Base-by-base conservation (phyloP, 2,329 filamentous ascomycete species). In the Dothiorella sarmentorum region DNA sequence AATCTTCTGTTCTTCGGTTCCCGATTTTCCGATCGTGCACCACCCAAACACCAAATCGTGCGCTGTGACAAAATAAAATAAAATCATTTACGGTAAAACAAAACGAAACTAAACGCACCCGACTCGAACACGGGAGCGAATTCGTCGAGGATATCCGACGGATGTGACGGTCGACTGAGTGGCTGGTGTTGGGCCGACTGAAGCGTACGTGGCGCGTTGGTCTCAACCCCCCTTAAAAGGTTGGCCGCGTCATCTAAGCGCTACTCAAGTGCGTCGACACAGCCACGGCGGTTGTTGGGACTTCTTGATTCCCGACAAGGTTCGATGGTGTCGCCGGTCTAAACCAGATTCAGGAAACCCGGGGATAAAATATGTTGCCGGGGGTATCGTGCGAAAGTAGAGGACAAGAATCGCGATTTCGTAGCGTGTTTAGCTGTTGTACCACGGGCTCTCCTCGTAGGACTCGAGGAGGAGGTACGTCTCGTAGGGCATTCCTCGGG, bases 381-480 rank as follows among this genome's bases (percentile, higher is more conserved):
- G 40, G 35, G 49, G 49, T 38, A 40, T 40, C 22, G 49, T 40
- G 49, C 49, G 49, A 40, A 53, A 24, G 24, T 17, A 27, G 15
- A 53, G 5, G 35, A 17, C 3, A 53, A 53, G 40, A 27, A 40
- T 18, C 33, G 49, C 33, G 13, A 38, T 4, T 13, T 40, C 31
- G 22, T 44, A n/a, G 17, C 33, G 15, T 9, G 44, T 43, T 58
- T 47, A 58, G 44, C 45, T 52, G 38, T 59, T 44, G 57, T 59
- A 59, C 57, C 57, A 59, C 27, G 57, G 57, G 20, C 57, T 59
- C n/a, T 59, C 57, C 31, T 52, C 45, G 20, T 59, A 59, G 4
- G 57, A 52, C 26, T 59, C 57, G 11, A 59, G 45, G 6, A 59
- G 57, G 11, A 59, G 45, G 17, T 47, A 58, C 2, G 56, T 58